These are phyloP conservation scores for Sicyos baderoa DNA, from an alignment of 306 rosid species.

Conservation along the genomic window DNA sequence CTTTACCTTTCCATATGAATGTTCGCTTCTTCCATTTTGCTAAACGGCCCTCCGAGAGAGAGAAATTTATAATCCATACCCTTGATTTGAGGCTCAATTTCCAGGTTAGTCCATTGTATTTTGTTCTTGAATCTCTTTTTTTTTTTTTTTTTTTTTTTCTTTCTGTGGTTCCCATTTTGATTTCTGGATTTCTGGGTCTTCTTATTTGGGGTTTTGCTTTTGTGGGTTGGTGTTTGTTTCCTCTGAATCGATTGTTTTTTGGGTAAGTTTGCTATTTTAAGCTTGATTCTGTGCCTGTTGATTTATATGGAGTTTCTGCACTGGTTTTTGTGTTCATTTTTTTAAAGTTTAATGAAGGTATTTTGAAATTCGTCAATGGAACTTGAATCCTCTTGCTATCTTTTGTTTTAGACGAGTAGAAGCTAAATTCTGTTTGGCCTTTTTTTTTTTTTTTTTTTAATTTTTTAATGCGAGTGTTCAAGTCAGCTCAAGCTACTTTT, in stretches of 20 bases:
- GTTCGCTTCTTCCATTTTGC: background rate
- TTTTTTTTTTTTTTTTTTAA: background rate
- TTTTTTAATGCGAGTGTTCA: no score
- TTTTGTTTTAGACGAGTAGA: background rate
- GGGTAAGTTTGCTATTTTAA: constrained; percentile 5
- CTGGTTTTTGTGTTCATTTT: background rate
- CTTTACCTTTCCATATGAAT: constrained; percentile 13
- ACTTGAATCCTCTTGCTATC: constrained; percentile 2
- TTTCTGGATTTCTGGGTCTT: background rate
- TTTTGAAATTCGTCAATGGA: background rate
- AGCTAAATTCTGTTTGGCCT: background rate
- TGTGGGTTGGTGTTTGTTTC: background rate
- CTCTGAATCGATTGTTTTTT: background rate
- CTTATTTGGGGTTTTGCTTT: background rate
- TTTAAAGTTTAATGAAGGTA: background rate
- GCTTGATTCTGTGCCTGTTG: background rate
- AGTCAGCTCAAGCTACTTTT: no score
- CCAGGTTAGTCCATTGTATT: background rate
- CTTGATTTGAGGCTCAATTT: background rate
- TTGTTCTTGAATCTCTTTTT: background rate
- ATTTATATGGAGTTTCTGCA: background rate
- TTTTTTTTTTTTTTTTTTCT: no score
- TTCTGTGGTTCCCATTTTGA: background rate
- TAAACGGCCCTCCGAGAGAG: background rate
- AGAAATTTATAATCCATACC: background rate